Conservation (phyloP, 2,329 filamentous ascomycete species). For the Westerdykella aurantiaca region DNA sequence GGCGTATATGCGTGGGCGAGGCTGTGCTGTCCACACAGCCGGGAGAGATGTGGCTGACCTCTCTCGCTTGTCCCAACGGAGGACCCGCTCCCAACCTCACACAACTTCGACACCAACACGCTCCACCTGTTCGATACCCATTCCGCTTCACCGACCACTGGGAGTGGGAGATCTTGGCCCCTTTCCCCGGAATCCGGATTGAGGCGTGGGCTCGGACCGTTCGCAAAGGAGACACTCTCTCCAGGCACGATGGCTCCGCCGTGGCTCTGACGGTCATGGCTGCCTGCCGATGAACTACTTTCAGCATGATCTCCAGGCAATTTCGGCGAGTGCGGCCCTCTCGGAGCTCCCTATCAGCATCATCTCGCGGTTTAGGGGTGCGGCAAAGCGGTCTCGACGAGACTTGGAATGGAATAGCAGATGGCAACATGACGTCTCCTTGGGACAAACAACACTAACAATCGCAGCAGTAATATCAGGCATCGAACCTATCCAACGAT, state of each 20-base stretch:
- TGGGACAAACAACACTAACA: background rate
- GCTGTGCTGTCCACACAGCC: conserved; percentile 7
- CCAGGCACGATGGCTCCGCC: background rate
- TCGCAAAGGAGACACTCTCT: background rate
- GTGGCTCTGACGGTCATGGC: background rate
- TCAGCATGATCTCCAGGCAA: no score
- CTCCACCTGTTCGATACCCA: conserved; percentile 5
- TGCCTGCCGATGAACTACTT: no score
- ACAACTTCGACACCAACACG: conserved; percentile 9
- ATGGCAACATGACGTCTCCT: background rate
- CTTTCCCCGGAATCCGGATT: background rate
- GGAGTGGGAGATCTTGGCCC: background rate
- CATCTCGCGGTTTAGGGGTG: background rate
- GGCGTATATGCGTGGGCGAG: no score
- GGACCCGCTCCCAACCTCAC: conserved; percentile 10
- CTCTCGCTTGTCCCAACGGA: conserved; percentile 10
- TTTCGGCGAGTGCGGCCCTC: no score
- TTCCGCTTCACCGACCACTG: background rate
- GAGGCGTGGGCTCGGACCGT: background rate
- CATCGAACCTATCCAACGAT: background rate
- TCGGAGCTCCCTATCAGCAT: background rate
- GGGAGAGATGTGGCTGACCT: conserved; percentile 9
- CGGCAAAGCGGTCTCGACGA: background rate
- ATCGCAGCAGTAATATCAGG: background rate
- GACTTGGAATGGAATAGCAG: background rate